Conservation (phyloP, 2,329 filamentous ascomycete species). For the Aspergillus oerlinghausenensis region DNA sequence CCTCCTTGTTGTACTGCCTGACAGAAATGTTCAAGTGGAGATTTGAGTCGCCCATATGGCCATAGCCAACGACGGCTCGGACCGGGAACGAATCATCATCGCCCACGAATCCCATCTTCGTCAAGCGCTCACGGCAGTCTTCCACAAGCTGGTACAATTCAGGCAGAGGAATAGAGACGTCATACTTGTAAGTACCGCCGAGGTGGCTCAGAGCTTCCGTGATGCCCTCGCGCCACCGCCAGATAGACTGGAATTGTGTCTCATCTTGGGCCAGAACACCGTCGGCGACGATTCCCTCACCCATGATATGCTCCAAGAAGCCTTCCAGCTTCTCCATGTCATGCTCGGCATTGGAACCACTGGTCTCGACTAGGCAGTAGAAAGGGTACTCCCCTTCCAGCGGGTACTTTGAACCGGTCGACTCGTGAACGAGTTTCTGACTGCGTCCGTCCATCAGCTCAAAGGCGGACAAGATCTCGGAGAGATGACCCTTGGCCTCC, state of each 20-base stretch:
- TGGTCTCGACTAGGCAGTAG: constrained; percentile 95
- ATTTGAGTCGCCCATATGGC: constrained; percentile 97
- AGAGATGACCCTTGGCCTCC: constrained; percentile 83
- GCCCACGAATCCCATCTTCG: constrained; percentile 69
- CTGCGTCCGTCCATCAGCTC: constrained; percentile 90
- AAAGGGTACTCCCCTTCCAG: constrained; percentile 83
- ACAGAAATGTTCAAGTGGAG: constrained; percentile 88
- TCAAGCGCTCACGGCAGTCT: constrained; percentile 70
- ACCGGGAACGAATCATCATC: constrained; percentile 73
- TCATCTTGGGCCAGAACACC: constrained; percentile 91
- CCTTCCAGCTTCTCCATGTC: constrained; percentile 85
- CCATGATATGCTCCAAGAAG: constrained; percentile 91
- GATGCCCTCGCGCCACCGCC: constrained; percentile 91
- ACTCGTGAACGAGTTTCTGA: constrained; percentile 70
- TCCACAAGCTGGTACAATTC: constrained; percentile 88
- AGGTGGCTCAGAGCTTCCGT: constrained; percentile 83
- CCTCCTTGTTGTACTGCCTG: constrained; percentile 75
- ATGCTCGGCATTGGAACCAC: constrained; percentile 88
- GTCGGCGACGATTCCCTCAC: constrained; percentile 77
- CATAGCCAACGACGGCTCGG: constrained; percentile 88
- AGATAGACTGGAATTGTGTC: constrained; percentile 79
- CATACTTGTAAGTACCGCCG: constrained; percentile 97
- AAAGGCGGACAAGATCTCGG: constrained; percentile 94
- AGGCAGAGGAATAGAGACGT: constrained; percentile 84
- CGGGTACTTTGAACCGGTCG: constrained; percentile 72